Conservation (phyloP, 345 rosid genomes). For the Eucalyptus melliodora region DNA sequence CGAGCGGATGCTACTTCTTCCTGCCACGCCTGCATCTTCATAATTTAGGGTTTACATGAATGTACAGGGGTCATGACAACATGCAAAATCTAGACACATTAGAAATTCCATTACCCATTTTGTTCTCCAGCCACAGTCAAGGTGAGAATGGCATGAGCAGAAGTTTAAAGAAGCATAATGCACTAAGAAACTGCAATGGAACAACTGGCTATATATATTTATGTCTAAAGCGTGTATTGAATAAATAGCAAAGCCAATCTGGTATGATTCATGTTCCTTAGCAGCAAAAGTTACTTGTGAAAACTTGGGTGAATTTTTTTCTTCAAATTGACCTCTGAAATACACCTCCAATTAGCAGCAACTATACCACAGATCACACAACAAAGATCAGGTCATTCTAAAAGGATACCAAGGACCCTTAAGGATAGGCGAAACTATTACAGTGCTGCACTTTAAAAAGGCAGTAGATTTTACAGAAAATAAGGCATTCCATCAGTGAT, state of each 20-base stretch:
- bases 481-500: background rate
- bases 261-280: background rate
- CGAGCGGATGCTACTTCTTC: conserved; percentile 94
- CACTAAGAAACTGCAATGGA: background rate
- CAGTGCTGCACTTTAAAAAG: background rate
- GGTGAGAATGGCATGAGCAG: background rate
- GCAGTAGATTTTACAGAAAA: background rate
- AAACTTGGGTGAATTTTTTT: background rate
- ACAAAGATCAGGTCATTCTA: background rate
- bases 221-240: background rate
- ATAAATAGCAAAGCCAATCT: background rate
- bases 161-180: background rate
- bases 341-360: background rate
- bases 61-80: background rate
- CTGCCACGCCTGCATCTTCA: conserved; percentile 92
- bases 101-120: background rate
- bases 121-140: background rate
- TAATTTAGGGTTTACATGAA: background rate
- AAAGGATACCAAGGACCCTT: background rate
- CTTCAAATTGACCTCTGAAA: background rate
- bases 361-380: background rate
- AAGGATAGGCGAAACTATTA: background rate
- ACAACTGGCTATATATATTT: background rate
- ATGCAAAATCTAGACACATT: background rate
- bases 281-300: background rate